Evolutionary conservation across 331 rosid species (phyloP).

Genomic region (Acacia pycnantha): DNA sequence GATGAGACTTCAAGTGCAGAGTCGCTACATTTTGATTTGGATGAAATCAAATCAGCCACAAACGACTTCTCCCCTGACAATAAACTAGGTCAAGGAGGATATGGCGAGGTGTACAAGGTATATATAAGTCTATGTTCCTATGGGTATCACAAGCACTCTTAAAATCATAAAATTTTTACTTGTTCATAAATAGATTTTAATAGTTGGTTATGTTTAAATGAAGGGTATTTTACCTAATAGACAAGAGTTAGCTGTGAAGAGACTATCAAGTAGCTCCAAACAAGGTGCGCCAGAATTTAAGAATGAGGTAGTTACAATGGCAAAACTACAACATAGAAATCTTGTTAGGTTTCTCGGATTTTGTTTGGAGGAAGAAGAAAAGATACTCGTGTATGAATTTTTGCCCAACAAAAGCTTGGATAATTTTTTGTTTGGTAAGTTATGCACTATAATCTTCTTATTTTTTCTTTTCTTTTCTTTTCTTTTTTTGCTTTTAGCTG

Average conservation of each 20-base stretch:
- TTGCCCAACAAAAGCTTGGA: too few species aligned
- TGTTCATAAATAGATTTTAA: not conserved
- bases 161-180: not conserved
- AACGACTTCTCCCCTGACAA: too few species aligned
- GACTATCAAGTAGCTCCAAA: too few species aligned
- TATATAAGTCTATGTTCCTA: not conserved
- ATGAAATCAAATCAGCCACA: constrained; percentile 34
- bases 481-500: too few species aligned
- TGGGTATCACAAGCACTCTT: not conserved
- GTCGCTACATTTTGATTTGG: constrained; percentile 37
- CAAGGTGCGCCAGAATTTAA: too few species aligned
- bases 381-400: not conserved
- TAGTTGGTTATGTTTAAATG: not conserved
- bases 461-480: too few species aligned
- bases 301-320: too few species aligned
- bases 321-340: too few species aligned
- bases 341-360: not conserved
- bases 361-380: not conserved
- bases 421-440: not conserved
- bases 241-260: too few species aligned
- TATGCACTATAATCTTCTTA: too few species aligned
- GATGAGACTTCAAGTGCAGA: constrained; percentile 12
- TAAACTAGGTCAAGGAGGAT: constrained; percentile 41
- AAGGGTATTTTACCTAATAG: not conserved
- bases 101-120: constrained; percentile 36